These are phyloP conservation scores for Botryosphaeria agaves DNA, from an alignment of 2,329 filamentous ascomycete genomes.

Conservation along the genomic window DNA sequence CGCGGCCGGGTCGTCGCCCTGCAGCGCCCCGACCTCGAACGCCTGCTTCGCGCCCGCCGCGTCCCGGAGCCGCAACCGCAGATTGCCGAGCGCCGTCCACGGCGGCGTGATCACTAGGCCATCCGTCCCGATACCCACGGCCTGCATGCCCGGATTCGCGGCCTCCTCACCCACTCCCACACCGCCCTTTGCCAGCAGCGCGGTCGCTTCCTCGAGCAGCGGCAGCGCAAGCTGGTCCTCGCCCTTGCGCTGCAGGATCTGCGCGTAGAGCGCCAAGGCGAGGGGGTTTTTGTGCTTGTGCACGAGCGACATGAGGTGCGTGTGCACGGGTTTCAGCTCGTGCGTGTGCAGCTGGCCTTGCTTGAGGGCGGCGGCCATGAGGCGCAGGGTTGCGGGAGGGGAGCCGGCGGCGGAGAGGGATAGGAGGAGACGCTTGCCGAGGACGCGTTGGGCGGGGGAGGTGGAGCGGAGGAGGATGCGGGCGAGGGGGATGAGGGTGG, in stretches of 20 bases:
- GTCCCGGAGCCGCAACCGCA: conserved; percentile 3
- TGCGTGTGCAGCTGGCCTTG: not conserved
- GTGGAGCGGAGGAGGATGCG: not conserved
- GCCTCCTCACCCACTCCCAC: not conserved
- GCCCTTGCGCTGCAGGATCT: conserved; percentile 2
- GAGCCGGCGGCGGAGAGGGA: not conserved
- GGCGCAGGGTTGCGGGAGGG: not conserved
- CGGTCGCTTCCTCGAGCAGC: conserved; percentile 3
- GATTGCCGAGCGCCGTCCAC: conserved; percentile 4
- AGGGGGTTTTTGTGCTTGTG: conserved; percentile 3
- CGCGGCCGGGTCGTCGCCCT: conserved; percentile 25
- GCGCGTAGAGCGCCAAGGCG: conserved; percentile 4
- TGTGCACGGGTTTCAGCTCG: not conserved
- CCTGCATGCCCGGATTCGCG: not conserved
- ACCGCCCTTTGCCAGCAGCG: not conserved
- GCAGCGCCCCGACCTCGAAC: conserved; percentile 17
- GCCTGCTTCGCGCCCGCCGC: conserved; percentile 11
- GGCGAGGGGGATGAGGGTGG: no score
- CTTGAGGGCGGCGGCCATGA: not conserved
- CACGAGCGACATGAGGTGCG: not conserved
- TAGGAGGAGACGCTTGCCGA: not conserved
- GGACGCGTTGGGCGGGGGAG: not conserved
- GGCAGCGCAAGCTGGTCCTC: not conserved
- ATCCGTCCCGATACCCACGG: conserved; percentile 8
- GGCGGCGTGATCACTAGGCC: conserved; percentile 11